Percentiles rank a stretch among this genome's conserved stretches.
Evolutionary conservation across 768 basidiomycete species (phyloP).

Genomic region (Agaricus blazei): DNA sequence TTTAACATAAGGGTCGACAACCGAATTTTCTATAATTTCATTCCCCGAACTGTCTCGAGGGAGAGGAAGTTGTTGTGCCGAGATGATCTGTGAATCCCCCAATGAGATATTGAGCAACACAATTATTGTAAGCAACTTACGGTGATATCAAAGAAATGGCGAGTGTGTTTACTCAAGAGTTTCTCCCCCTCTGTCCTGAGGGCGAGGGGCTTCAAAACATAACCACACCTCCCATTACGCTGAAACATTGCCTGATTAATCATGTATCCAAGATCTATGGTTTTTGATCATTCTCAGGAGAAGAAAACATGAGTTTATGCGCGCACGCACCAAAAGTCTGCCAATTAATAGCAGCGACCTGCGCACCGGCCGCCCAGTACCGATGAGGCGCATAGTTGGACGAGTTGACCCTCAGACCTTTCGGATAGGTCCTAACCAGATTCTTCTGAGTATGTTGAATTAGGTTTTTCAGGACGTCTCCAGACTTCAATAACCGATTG

Average conservation of each 20-base stretch:
- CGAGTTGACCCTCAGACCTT: slow-evolving; percentile 73
- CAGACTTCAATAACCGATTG: slow-evolving; percentile 67
- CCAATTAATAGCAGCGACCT: slow-evolving; percentile 95
- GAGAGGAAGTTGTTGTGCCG: slow-evolving; percentile 87
- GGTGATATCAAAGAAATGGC: slow-evolving; percentile 60
- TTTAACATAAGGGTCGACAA: slow-evolving; percentile 60
- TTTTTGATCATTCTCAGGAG: background rate
- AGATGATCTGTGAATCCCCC: slow-evolving; percentile 39
- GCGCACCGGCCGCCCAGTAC: slow-evolving; percentile 86
- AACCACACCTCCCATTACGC: slow-evolving; percentile 82
- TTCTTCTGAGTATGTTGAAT: slow-evolving; percentile 85
- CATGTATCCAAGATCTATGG: slow-evolving; percentile 76
- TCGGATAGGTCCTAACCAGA: slow-evolving; percentile 82
- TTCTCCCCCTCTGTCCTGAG: slow-evolving; percentile 65
- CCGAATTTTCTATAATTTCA: slow-evolving; percentile 52
- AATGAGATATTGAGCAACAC: background rate
- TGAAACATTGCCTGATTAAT: slow-evolving; percentile 97
- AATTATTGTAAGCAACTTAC: slow-evolving; percentile 26
- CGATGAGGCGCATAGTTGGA: slow-evolving; percentile 86
- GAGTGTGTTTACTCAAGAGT: slow-evolving; percentile 44
- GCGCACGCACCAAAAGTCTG: slow-evolving; percentile 79
- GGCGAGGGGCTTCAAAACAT: slow-evolving; percentile 82
- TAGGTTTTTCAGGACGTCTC: slow-evolving; percentile 49
- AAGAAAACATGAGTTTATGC: background rate
- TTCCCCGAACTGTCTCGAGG: slow-evolving; percentile 64